phyloP scores from a whole-genome alignment of 164 flowering plant species.

The Sedum album region DNA sequence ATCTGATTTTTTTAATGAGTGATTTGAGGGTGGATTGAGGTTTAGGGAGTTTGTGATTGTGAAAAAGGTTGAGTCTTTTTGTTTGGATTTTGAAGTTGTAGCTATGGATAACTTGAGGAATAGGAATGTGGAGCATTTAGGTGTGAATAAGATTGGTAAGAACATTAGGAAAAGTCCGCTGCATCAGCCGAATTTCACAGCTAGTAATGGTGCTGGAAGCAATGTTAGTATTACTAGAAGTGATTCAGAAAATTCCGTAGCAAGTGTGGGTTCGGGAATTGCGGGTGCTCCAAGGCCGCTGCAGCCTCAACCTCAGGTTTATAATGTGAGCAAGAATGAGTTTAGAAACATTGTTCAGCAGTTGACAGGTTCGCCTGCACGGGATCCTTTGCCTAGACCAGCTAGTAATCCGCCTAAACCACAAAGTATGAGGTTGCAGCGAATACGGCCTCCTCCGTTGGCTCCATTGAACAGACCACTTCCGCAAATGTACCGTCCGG shows the following conservation, averaged over 20 bases:
- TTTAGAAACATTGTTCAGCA: slow-evolving; percentile 85
- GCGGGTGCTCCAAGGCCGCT: slow-evolving; percentile 30
- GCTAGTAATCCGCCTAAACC: slow-evolving; percentile 58
- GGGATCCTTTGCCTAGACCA: slow-evolving; percentile 50
- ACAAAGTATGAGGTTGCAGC: slow-evolving; percentile 63
- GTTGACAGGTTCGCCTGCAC: slow-evolving; percentile 85
- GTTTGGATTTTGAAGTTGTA: not conserved
- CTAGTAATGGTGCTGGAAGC: slow-evolving; percentile 13
- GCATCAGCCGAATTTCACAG: slow-evolving; percentile 66
- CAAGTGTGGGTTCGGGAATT: slow-evolving; percentile 1
- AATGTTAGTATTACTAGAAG: not conserved
- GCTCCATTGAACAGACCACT: slow-evolving; percentile 54
- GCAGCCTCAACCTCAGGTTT: slow-evolving; percentile 91
- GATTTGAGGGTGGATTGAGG: too few relatives aligned
- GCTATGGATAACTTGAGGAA: slow-evolving; percentile 22
- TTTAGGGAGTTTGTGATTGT: slow-evolving; percentile 3
- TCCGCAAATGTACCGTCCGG: slow-evolving; percentile 17
- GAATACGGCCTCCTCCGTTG: slow-evolving; percentile 80
- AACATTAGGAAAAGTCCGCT: slow-evolving; percentile 84
- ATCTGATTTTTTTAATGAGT: not conserved
- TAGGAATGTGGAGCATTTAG: slow-evolving; percentile 59
- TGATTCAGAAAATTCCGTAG: slow-evolving; percentile 1
- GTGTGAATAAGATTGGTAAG: slow-evolving; percentile 83
- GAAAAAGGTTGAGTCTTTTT: slow-evolving; percentile 7
- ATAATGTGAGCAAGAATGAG: slow-evolving; percentile 91